Evolutionary conservation across 2,329 filamentous ascomycete species (phyloP), one percentile per base, ranked within the genome.

Genomic region (Aureobasidium lini): DNA sequence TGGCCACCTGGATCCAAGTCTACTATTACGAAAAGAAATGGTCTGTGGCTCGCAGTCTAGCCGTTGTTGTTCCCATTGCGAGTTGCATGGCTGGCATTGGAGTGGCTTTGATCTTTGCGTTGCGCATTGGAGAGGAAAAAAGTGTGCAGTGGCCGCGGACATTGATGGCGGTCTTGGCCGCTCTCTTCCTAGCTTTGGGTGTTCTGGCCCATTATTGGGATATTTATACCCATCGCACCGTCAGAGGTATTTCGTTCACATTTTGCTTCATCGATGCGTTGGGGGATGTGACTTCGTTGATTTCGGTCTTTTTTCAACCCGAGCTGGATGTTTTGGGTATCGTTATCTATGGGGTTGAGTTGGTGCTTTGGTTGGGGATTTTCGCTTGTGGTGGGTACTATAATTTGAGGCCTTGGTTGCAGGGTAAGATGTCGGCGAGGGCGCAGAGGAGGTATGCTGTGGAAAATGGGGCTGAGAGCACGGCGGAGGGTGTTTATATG

Each of bases 251-350:
- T 40, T 88, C 85, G 1, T 89, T 89, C 69, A 73, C 88, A 2
- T 90, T 90, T 64, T 85, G 88, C 0, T 83, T 76, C 1, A 86
- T 89, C 44, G 86, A 89, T 70, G 86, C 85, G 0, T 76, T 83
- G 0, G 86, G 86, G 0, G 86, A 89, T 68, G 68, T 89, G 3
- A 85, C 85, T 57, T 88, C 85, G 0, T 72, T 89, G 0, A 68
- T 85, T 2, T 86, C 85, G 0, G 75, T 89, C 15, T 73, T 86
- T 43, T 88, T 86, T 63, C 79, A 87, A 67, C 75, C 77, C 0
- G 72, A 73, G 16, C 66, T 86, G 3, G 82, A 88, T 65, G 67
- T 86, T 0, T 70, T 87, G 0, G 86, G 85, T 0, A 77, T 89
- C 61, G 77, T 84, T 1, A 87, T 88, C 15, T 89, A 89, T 67